Evolutionary conservation across 495 filamentous ascomycete genomes (phyloP).

Genomic region (Cetradonia linearis): DNA sequence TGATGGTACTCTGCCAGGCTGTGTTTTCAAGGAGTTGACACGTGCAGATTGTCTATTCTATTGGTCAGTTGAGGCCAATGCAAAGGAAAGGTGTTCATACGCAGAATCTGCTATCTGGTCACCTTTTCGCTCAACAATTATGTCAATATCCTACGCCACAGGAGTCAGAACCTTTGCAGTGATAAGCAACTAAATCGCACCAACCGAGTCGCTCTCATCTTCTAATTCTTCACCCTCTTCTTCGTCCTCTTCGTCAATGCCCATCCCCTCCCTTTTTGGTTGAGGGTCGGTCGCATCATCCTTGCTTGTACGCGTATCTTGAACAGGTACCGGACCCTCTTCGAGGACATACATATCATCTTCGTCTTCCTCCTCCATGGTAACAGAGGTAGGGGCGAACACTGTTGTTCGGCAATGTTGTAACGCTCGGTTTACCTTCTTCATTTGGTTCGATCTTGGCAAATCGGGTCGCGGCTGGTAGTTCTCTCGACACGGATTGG

Average conservation of each 20-base stretch:
- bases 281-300: background rate
- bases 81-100: constrained; percentile 35
- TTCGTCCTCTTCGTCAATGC: constrained; percentile 41
- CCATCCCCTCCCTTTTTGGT: background rate
- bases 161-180: constrained; percentile 21
- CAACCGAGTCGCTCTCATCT: constrained; percentile 42
- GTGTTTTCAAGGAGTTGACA: constrained; percentile 46
- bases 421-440: background rate
- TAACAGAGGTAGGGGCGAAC: background rate
- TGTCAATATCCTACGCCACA: constrained; percentile 72
- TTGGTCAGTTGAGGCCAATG: constrained; percentile 13
- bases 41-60: constrained; percentile 22
- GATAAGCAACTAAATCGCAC: constrained; percentile 25
- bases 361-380: constrained; percentile 40
- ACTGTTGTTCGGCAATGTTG: background rate
- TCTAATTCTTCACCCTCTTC: constrained; percentile 67
- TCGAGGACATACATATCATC: constrained; percentile 46
- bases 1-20: constrained; percentile 39
- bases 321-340: constrained; percentile 31
- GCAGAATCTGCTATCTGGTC: constrained; percentile 59
- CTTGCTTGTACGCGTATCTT: background rate
- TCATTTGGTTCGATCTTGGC: too few species aligned
- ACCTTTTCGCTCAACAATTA: constrained; percentile 81
- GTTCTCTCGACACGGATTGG: background rate
- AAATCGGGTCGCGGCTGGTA: too few species aligned